Base-by-base conservation (phyloP, 495 filamentous ascomycete species). In the Cudoniella acicularis region DNA sequence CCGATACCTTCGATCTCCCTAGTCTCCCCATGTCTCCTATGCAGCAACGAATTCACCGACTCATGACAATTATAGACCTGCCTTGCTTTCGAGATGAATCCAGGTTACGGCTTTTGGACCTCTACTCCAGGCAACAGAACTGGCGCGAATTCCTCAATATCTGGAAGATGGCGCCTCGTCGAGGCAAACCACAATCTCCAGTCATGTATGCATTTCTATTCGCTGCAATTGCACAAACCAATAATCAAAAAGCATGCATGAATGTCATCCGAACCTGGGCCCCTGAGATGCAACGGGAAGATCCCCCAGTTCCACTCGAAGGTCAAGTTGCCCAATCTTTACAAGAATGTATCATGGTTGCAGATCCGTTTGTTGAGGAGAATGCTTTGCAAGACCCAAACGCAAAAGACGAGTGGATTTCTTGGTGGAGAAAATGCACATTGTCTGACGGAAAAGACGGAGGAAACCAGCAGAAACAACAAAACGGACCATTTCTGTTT, bases 141-240 rank as follows among this genome's bases (percentile, higher is more conserved):
- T 87, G 83, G 75, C 66, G 75, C 11, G 69, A 69, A 2, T 83
- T 91, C 60, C 88, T 82, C 85, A 74, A 79, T 10, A 62, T 78
- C 36, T 91, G 86, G 83, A 75, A 78, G 52, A 74, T 77, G 48
- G 70, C 83, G 22, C 73, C 85, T 45, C 73, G 77, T 36, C 72
- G 76, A 51, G 67, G 75, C 4, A 63, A 70, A 20, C 67, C 75
- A 3, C 81, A 87, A 30, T 82, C 80, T 1, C 68, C 67, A 22
- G 69, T 65, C 6, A 72, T 89, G 56, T 92, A 91, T 68, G 64
- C 68, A 20, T 67, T 79, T 48, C 65, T 87, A 21, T 87, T 85
- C 67, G 57, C 68, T 22, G 54, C 78, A 11, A 74, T 87, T 24
- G 78, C 79, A 0, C 65, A 76, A 20, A 75, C 76, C 0, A 67